These are phyloP conservation scores for Elsinoe necatrix DNA, from an alignment of 2,329 filamentous ascomycete genomes.

Conservation along the genomic window DNA sequence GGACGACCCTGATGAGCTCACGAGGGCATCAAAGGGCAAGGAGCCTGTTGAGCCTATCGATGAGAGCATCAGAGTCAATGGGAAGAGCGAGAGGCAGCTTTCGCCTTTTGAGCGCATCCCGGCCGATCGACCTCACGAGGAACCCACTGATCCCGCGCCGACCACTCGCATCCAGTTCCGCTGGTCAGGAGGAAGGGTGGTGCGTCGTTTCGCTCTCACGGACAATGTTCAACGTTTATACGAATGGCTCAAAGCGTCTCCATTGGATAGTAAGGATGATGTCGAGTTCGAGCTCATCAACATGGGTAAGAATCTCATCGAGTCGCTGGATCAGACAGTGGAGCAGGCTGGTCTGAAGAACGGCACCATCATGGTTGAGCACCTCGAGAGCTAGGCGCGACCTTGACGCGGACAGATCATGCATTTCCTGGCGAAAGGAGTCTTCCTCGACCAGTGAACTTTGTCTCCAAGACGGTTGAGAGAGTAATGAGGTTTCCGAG, in stretches of 20 bases:
- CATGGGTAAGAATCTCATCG: constrained; percentile 80
- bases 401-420: neutral
- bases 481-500: neutral
- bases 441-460: neutral
- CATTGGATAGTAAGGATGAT: constrained; percentile 69
- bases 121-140: constrained; percentile 61
- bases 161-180: constrained; percentile 90
- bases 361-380: constrained; percentile 92
- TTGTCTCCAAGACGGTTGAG: neutral
- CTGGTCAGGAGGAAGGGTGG: constrained; percentile 73
- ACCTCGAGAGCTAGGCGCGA: constrained; percentile 32
- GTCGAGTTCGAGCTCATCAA: constrained; percentile 78
- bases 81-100: constrained; percentile 28
- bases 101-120: constrained; percentile 63
- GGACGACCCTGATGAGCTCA: constrained; percentile 80
- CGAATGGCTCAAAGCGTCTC: constrained; percentile 91
- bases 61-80: constrained; percentile 20
- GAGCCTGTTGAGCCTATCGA: constrained; percentile 38
- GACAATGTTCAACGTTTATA: constrained; percentile 79
- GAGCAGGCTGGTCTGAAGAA: constrained; percentile 80
- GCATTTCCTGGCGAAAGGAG: neutral
- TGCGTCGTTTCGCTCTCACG: constrained; percentile 69
- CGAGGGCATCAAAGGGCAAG: constrained; percentile 51
- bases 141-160: constrained; percentile 64
- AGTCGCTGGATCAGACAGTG: constrained; percentile 61